Conservation (phyloP, 2,329 filamentous ascomycete species). For the Venturia effusa region DNA sequence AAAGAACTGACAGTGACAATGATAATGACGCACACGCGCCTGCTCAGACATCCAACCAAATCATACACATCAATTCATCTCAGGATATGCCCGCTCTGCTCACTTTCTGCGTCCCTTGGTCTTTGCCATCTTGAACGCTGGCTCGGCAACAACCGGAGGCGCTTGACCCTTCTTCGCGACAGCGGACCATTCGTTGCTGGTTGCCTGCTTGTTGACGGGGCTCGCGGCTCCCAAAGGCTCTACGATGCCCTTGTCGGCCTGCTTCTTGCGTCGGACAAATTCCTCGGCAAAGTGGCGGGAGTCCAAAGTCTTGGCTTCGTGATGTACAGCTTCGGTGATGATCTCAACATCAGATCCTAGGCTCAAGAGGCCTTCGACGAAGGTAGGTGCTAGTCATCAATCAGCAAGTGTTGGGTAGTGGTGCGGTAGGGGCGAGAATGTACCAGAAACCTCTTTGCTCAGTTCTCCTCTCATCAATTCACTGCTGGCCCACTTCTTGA, state of each 20-base stretch:
- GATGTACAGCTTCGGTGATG: constrained; percentile 84
- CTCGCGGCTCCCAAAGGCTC: constrained; percentile 53
- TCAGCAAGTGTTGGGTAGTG: constrained; percentile 15
- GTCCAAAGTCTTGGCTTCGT: constrained; percentile 78
- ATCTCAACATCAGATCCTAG: constrained; percentile 70
- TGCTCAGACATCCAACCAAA: not conserved
- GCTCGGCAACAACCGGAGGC: not conserved
- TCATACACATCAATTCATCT: not conserved
- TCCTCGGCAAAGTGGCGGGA: constrained; percentile 89
- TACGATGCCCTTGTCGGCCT: constrained; percentile 83
- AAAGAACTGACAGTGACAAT: too few relatives aligned
- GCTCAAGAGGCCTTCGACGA: constrained; percentile 63
- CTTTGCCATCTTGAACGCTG: constrained; percentile 10
- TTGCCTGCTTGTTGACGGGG: constrained; percentile 37
- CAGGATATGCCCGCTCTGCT: not conserved
- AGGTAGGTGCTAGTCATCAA: constrained; percentile 55
- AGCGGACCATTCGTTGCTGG: constrained; percentile 63
- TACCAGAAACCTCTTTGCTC: constrained; percentile 57
- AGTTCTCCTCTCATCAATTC: constrained; percentile 62
- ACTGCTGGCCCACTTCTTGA: constrained; percentile 81
- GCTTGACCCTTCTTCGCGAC: constrained; percentile 71
- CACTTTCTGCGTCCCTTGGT: constrained; percentile 11
- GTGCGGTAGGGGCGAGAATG: constrained; percentile 19
- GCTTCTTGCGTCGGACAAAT: constrained; percentile 83
- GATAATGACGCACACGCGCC: not conserved